Percentiles rank a stretch among this genome's conserved stretches.
These are phyloP conservation scores for Dacryopinax primogenitus DNA, from an alignment of 768 basidiomycete genomes.

Conservation along the genomic window DNA sequence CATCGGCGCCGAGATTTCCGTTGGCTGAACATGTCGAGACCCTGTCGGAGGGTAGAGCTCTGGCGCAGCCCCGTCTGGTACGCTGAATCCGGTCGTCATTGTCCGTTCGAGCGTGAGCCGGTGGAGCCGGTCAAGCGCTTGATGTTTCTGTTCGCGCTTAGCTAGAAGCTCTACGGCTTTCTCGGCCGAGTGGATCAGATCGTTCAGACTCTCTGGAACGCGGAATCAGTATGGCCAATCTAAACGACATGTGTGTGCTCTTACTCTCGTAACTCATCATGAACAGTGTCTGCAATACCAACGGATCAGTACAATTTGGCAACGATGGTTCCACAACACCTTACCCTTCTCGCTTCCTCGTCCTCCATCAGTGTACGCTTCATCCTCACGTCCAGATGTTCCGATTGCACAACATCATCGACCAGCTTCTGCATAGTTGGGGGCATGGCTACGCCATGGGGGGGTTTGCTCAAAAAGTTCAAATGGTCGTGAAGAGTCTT, in stretches of 20 bases:
- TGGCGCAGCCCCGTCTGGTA: background rate
- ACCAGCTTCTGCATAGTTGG: slow-evolving; percentile 2
- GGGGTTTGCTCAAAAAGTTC: slow-evolving; percentile 6
- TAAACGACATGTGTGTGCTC: background rate
- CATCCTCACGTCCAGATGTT: background rate
- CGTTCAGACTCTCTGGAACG: background rate
- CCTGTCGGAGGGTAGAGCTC: background rate
- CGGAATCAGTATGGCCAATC: background rate
- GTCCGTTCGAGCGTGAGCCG: background rate
- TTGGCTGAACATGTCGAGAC: background rate
- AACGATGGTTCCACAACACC: too few species aligned
- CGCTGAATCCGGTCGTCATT: background rate
- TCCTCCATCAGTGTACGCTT: background rate
- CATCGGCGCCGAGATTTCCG: background rate
- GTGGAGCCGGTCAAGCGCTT: background rate
- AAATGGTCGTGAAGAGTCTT: background rate
- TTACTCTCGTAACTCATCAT: slow-evolving; percentile 7
- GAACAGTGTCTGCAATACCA: background rate
- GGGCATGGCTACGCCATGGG: background rate
- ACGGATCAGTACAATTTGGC: too few species aligned
- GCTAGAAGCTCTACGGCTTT: background rate
- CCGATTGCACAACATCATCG: background rate
- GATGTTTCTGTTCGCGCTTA: background rate
- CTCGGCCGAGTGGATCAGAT: background rate
- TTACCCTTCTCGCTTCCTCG: background rate